These are phyloP conservation scores for Mycena kentingensis DNA, from an alignment of 768 basidiomycete genomes.

Conservation along the genomic window DNA sequence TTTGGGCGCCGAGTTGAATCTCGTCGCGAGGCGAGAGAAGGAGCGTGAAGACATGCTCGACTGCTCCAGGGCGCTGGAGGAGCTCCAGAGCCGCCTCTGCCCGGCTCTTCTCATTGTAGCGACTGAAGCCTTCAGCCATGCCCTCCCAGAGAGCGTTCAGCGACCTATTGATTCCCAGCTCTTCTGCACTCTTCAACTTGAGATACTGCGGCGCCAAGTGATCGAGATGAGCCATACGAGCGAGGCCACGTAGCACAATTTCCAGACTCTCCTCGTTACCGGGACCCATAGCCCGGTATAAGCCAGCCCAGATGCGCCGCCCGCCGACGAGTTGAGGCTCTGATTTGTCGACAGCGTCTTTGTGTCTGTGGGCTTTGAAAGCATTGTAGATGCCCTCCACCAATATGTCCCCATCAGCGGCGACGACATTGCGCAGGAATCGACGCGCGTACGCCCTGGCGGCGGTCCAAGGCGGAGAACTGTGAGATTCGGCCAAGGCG, in stretches of 20 bases:
- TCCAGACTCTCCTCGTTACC: constrained; percentile 61
- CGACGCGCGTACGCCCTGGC: constrained; percentile 36
- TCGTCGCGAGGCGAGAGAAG: constrained; percentile 83
- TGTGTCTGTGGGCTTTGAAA: constrained; percentile 32
- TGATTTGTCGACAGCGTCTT: constrained; percentile 30
- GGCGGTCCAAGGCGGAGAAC: constrained; percentile 37
- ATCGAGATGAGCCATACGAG: constrained; percentile 69
- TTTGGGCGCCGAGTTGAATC: constrained; percentile 74
- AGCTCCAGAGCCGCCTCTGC: constrained; percentile 55
- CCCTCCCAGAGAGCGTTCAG: constrained; percentile 60
- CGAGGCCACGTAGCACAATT: constrained; percentile 57
- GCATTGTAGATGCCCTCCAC: constrained; percentile 35
- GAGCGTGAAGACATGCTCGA: constrained; percentile 61
- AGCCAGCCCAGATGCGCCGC: constrained; percentile 63
- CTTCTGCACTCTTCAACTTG: constrained; percentile 18
- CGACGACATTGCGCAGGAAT: constrained; percentile 32
- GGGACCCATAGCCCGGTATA: constrained; percentile 60
- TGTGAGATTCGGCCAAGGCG: constrained; percentile 38
- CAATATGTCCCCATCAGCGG: constrained; percentile 22
- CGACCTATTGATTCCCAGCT: constrained; percentile 57
- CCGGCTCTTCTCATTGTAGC: constrained; percentile 63
- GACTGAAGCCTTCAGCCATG: constrained; percentile 62
- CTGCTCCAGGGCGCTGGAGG: constrained; percentile 56
- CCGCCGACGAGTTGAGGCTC: constrained; percentile 13
- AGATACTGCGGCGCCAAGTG: constrained; percentile 56